Evolutionary conservation across 2,329 filamentous ascomycete genomes (phyloP), one percentile per base, ranked within the genome.

Genomic region (Diaporthe sp.): DNA sequence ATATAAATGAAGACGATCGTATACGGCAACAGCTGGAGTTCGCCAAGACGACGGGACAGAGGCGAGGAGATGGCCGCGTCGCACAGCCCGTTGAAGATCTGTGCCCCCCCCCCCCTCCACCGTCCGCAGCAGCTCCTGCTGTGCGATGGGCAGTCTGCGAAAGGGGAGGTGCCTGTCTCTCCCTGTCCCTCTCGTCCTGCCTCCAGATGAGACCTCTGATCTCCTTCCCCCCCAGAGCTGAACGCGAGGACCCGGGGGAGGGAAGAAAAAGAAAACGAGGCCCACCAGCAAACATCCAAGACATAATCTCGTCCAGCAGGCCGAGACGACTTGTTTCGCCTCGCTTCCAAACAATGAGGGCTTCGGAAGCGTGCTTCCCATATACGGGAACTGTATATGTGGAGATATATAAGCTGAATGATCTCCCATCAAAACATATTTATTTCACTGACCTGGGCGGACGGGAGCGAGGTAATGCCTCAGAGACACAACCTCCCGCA

Each of bases 261-360:
- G 9, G 19, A 0, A 1, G 31, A 31, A 10, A n/a, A 37, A 2
- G 3, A 31, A 9, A n/a, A 37, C 7, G 7, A 22, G 25, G 25
- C n/a, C n/a, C 15, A 37, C 25, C 25, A 0, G 37, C 37, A 42
- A 15, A n/a, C 4, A 28, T 12, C 6, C 15, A 65, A 75, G 73
- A 75, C 73, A 75, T 53, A 53, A 53, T 22, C 57, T 42, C 58
- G 62, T 25, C 46, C 39, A 46, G 60, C 34, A 46, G 53, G 9
- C 51, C 60, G 74, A 75, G 58, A 68, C 73, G 42, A 73, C 7
- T 46, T 73, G 70, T 73, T 61, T 73, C 65, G 74, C 71, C 53
- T 75, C 74, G 65, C 58, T 51, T 60, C 46, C 51, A 51, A 58
- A 55, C 42, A 68, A 60, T 39, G 42, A 62, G 8, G 25, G 19